phyloP scores from a whole-genome alignment of 352 stramenopile genomes.

The Phytophthora europaea region DNA sequence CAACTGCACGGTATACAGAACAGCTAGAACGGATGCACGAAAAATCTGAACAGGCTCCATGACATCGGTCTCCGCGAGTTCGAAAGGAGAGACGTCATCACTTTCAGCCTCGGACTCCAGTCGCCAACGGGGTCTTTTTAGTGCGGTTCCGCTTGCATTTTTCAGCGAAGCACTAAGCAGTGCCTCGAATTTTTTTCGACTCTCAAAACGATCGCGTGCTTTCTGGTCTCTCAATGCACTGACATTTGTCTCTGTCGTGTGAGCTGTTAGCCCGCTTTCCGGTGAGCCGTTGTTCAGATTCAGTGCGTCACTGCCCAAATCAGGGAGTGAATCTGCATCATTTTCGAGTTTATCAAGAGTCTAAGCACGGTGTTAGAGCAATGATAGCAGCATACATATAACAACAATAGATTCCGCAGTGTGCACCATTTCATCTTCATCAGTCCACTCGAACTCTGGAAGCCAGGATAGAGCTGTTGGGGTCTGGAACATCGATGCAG shows the following conservation, averaged over 20 bases:
- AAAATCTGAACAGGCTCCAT: slow-evolving; percentile 56
- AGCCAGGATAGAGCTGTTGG: slow-evolving; percentile 31
- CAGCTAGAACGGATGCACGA: slow-evolving; percentile 43
- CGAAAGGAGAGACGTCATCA: slow-evolving; percentile 41
- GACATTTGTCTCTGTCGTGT: slow-evolving; percentile 7
- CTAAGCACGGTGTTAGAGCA: slow-evolving; percentile 22
- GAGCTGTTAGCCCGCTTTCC: background rate
- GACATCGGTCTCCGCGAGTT: slow-evolving; percentile 22
- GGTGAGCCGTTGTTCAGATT: background rate
- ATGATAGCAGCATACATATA: background rate
- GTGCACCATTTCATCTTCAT: slow-evolving; percentile 61
- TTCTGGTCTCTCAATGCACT: slow-evolving; percentile 29
- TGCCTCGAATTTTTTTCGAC: slow-evolving; percentile 48
- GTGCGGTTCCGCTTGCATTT: slow-evolving; percentile 13
- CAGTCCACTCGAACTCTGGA: slow-evolving; percentile 65
- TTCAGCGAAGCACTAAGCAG: slow-evolving; percentile 49
- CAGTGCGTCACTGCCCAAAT: background rate
- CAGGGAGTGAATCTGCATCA: slow-evolving; percentile 1
- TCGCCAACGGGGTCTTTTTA: slow-evolving; percentile 63
- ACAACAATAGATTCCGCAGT: background rate
- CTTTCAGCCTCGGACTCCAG: slow-evolving; percentile 49
- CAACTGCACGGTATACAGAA: slow-evolving; percentile 41
- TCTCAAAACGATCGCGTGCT: slow-evolving; percentile 49
- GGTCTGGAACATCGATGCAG: slow-evolving; percentile 4
- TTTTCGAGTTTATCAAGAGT: slow-evolving; percentile 48